phyloP scores from a whole-genome alignment of 441 rosid genomes.

The Populus hybrid region DNA sequence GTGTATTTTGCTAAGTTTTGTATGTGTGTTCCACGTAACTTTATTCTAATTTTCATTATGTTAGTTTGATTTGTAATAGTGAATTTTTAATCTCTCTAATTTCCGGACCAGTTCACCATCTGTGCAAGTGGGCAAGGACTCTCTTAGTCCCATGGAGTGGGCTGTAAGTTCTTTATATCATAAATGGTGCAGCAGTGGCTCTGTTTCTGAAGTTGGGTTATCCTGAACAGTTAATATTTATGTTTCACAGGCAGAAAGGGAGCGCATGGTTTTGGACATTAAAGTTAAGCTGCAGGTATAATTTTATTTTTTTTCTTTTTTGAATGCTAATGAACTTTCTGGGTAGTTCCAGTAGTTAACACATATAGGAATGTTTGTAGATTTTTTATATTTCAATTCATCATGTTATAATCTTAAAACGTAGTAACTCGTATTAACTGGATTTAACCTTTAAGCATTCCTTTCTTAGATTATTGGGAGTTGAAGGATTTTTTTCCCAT shows the following conservation, averaged over 20 bases:
- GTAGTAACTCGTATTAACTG: not conserved
- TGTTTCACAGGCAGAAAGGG: constrained; percentile 83
- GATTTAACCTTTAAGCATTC: not conserved
- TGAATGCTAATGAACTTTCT: not conserved
- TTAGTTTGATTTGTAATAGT: not conserved
- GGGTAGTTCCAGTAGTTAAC: not conserved
- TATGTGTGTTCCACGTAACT: constrained; percentile 13
- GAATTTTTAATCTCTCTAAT: constrained; percentile 16
- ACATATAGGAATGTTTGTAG: not conserved
- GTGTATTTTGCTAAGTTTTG: constrained; percentile 18
- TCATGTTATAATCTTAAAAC: not conserved
- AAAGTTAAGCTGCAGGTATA: constrained; percentile 95
- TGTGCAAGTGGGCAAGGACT: constrained; percentile 49
- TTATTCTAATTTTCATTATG: not conserved
- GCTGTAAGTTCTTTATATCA: constrained; percentile 68
- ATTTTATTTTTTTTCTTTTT: too few species aligned
- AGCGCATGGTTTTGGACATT: constrained; percentile 98
- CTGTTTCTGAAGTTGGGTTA: constrained; percentile 13
- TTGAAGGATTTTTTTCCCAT: not conserved
- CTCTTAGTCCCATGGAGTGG: constrained; percentile 92
- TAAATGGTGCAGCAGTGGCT: constrained; percentile 23
- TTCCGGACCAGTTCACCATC: constrained; percentile 70
- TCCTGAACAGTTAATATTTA: constrained; percentile 8
- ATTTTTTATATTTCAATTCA: not conserved
- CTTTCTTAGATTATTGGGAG: not conserved